phyloP scores from a whole-genome alignment of 305 asterid species.

The Lippia alba region DNA sequence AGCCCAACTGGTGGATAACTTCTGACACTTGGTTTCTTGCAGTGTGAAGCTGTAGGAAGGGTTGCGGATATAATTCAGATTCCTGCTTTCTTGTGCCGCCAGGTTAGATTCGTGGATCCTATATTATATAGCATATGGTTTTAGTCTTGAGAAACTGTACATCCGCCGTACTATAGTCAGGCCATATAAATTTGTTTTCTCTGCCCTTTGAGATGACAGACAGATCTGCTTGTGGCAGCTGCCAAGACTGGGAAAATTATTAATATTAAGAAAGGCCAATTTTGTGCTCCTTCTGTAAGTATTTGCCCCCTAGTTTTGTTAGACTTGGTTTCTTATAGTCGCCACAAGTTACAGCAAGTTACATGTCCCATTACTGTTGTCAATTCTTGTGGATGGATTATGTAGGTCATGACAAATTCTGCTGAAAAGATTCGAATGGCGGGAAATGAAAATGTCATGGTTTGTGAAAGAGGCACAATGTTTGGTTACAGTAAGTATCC shows the following conservation, averaged over 20 bases:
- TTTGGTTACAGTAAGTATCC: slow-evolving; percentile 82
- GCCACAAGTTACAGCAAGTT: slow-evolving; percentile 1
- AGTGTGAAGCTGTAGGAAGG: slow-evolving; percentile 98
- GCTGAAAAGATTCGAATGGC: slow-evolving; percentile 94
- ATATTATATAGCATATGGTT: slow-evolving; percentile 7
- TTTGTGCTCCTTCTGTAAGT: slow-evolving; percentile 90
- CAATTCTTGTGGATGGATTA: slow-evolving; percentile 30
- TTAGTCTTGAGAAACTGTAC: neutral
- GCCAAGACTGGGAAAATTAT: slow-evolving; percentile 92
- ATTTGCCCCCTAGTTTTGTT: neutral
- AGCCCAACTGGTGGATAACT: neutral
- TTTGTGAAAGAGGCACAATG: slow-evolving; percentile 99
- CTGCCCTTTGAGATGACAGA: slow-evolving; percentile 56
- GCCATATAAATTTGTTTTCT: slow-evolving; percentile 18
- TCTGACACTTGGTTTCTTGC: slow-evolving; percentile 29
- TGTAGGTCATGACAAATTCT: slow-evolving; percentile 90
- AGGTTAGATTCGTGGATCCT: slow-evolving; percentile 2
- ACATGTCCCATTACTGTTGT: slow-evolving; percentile 8
- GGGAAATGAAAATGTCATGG: slow-evolving; percentile 97
- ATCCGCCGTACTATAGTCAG: neutral
- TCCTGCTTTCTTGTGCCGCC: slow-evolving; percentile 95
- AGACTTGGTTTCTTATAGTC: neutral
- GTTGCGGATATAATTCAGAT: slow-evolving; percentile 96
- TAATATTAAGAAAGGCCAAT: slow-evolving; percentile 95
- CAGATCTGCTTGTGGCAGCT: slow-evolving; percentile 96